These are phyloP conservation scores for Ascocoryne sarcoides DNA, from an alignment of 2,329 filamentous ascomycete genomes.

Conservation along the genomic window DNA sequence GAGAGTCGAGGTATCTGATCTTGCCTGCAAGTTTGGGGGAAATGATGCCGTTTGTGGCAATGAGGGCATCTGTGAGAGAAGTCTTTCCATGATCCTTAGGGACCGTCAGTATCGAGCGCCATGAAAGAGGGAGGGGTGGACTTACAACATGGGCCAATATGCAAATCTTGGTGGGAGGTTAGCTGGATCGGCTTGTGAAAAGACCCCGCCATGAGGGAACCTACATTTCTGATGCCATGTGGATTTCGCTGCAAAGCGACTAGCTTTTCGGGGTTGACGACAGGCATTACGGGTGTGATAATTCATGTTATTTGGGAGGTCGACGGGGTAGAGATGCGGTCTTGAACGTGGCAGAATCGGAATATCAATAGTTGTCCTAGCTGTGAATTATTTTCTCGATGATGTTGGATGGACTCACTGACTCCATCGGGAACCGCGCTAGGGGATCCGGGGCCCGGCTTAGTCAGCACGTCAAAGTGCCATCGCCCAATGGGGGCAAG, in stretches of 20 bases:
- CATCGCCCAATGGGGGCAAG: too few species aligned
- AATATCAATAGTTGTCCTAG: too few species aligned
- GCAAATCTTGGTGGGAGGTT: constrained; percentile 57
- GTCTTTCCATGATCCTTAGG: constrained; percentile 89
- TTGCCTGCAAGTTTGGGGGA: constrained; percentile 96
- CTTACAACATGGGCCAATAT: constrained; percentile 84
- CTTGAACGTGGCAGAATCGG: too few species aligned
- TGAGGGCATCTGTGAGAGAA: constrained; percentile 87
- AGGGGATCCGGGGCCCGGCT: too few species aligned
- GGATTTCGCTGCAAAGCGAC: constrained; percentile 81
- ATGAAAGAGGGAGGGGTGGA: too few species aligned
- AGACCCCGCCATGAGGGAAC: constrained; percentile 28
- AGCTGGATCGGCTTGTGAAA: constrained; percentile 6
- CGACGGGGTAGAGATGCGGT: too few species aligned
- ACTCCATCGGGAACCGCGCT: too few species aligned
- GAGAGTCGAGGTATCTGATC: constrained; percentile 93
- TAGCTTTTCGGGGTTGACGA: constrained; percentile 84
- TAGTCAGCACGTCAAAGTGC: too few species aligned
- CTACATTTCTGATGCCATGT: constrained; percentile 85
- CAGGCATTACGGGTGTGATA: constrained; percentile 59
- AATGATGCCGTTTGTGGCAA: constrained; percentile 98
- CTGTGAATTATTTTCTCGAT: too few species aligned
- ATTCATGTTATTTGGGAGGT: neutral
- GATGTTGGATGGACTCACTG: too few species aligned
- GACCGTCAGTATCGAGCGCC: constrained; percentile 2